Base-by-base conservation (phyloP, 768 basidiomycete genomes). In the Rossbeevera mucosa region DNA sequence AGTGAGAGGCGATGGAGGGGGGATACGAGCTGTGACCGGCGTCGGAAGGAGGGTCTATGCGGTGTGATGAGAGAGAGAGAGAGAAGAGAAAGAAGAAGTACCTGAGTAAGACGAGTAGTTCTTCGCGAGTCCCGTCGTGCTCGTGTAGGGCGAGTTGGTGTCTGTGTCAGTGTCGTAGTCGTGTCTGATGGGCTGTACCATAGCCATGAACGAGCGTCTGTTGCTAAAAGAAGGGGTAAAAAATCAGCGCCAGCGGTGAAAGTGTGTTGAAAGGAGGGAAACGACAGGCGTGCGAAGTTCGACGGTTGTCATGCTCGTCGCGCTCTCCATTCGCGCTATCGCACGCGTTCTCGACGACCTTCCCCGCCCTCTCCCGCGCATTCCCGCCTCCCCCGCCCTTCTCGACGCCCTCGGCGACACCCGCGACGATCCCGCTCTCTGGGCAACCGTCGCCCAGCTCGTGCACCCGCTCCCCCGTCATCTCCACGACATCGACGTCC, bases 401-500 rank as follows among this genome's bases (percentile, higher is more conserved):
- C 80, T 48, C 57, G 59, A 73, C 74, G 44, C 59, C 20, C 51
- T 72, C 46, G 18, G 67, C 44, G 44, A 62, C 26, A 48, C 56
- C 0, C 63, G 78, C 1, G 79, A 85, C 1, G 79, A 85, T 57
- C 84, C 87, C 2, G 71, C 75, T 11, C 67, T 85, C 13, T 89
- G 87, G 85, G 80, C 76, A 0, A 70, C 77, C 18, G 52, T 91
- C 40, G 71, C 78, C 5, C 88, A 88, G 60, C 59, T 87, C 82
- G 82, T 60, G 11, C 56, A 70, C 61, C 77, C 59, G 52, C 74
- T 88, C 7, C 86, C 88, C 0, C 29, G 64, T 0, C 46, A 48
- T n/a, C 51, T 50, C 29, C 43, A 52, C 42, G 57, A 65, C 41
- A 21, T 71, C 81, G 50, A 65, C 18, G 63, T 86, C 14, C 77